These are phyloP conservation scores for Talaromyces amestolkiae DNA, from an alignment of 2,329 filamentous ascomycete species.

Conservation along the genomic window DNA sequence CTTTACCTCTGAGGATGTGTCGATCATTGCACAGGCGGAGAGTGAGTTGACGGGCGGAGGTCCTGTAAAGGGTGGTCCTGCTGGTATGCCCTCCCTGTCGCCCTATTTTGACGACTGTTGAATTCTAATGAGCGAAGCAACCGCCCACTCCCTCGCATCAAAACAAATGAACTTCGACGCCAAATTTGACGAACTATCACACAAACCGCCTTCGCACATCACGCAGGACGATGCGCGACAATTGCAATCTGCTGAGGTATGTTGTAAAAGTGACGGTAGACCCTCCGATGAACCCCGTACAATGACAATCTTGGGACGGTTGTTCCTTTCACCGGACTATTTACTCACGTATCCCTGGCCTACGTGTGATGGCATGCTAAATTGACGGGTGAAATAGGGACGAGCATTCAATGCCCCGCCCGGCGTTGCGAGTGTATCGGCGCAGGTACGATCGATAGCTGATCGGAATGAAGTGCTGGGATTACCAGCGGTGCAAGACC, in stretches of 20 bases:
- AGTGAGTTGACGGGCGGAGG: conserved; percentile 32
- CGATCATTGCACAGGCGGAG: conserved; percentile 33
- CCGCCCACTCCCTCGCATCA: conserved; percentile 34
- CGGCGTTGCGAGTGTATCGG: conserved; percentile 30
- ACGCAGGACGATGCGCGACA: conserved; percentile 34
- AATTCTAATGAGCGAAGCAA: conserved; percentile 24
- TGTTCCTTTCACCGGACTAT: neutral
- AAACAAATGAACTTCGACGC: conserved; percentile 36
- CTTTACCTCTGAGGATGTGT: conserved; percentile 34
- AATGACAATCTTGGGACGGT: neutral
- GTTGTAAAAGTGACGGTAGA: neutral
- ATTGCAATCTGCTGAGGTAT: conserved; percentile 33
- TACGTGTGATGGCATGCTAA: neutral
- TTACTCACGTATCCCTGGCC: neutral
- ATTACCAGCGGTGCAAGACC: conserved; percentile 25
- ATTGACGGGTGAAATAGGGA: conserved; percentile 23
- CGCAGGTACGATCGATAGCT: conserved; percentile 35
- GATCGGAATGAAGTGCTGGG: conserved; percentile 33
- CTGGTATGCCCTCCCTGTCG: conserved; percentile 25
- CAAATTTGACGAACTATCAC: conserved; percentile 31
- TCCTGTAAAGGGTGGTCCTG: conserved; percentile 33
- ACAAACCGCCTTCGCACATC: conserved; percentile 34
- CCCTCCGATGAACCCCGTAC: neutral
- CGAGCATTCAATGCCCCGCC: conserved; percentile 35
- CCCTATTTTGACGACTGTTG: neutral